Evolutionary conservation across 306 rosid genomes (phyloP), one percentile per base, ranked within the genome.

Genomic region (Senna siamea): DNA sequence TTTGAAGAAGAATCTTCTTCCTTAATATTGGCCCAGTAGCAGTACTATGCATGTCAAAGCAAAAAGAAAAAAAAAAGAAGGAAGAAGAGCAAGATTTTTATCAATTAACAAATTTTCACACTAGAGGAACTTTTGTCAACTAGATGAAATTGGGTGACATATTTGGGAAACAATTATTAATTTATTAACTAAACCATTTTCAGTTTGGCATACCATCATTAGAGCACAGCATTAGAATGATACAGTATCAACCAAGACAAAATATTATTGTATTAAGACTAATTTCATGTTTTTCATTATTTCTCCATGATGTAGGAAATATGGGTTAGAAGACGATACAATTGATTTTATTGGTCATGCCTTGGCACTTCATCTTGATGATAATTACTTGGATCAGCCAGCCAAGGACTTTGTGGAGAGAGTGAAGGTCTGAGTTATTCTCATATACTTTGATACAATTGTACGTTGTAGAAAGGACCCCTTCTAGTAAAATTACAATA

Each of bases 301-400:
- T 57, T 77, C 47, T 74, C 75, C 54, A 62, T 44, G 55, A 66
- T 77, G 66, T 51, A 85, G 97, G 81, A 91, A 91, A 83, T 89
- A 89, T 60, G 97, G 91, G 28, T 80, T 91, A 77, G 94, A 91
- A 76, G 97, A 91, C 73, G 89, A 87, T 76, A 91, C 94, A 52
- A 17, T 91, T 70, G 94, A 88, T 81, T 87, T 89, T 62, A 82
- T 91, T 82, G 95, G 95, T 26, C 97, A 91, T 81, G 92, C 97
- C 73, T 73, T 91, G 84, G 95, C 97, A 34, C 92, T 91, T 78
- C 89, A 91, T 74, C 78, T 53, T 56, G 90, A 91, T 79, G 97
- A 91, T 63, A 77, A 12, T 77, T 91, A 91, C 85, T 82, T 91
- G 86, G 89, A 91, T 81, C 38, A 70, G 63, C 95, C 95, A 57